These are phyloP conservation scores for Cymbidium sinense DNA, from an alignment of 106 monocot genomes.

Conservation along the genomic window DNA sequence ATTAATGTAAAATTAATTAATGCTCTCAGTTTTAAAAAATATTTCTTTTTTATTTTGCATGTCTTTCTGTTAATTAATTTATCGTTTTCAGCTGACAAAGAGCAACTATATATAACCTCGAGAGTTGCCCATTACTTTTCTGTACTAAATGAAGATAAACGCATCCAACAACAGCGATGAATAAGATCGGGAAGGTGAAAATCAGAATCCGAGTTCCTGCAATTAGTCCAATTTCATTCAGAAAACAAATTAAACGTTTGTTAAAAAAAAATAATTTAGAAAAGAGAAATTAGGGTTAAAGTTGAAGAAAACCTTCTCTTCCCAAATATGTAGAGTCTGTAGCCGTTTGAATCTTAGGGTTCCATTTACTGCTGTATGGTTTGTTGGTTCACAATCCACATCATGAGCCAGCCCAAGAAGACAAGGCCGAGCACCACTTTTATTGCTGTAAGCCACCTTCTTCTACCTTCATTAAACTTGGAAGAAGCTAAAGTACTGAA, in stretches of 20 bases:
- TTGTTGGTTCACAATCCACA: neutral
- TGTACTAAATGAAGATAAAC: constrained; percentile 41
- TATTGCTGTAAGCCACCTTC: neutral
- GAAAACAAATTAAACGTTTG: too few relatives aligned
- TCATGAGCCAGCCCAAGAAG: constrained; percentile 1
- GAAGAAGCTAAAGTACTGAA: neutral
- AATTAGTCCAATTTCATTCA: neutral
- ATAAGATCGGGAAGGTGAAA: constrained; percentile 48
- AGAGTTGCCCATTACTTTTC: too few relatives aligned
- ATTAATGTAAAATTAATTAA: too few relatives aligned
- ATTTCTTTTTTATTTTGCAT: too few relatives aligned
- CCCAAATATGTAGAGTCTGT: neutral
- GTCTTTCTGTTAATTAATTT: too few relatives aligned
- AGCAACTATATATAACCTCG: too few relatives aligned
- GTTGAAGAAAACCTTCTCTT: neutral
- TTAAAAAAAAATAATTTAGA: too few relatives aligned
- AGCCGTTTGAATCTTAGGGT: neutral
- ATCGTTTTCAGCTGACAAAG: too few relatives aligned
- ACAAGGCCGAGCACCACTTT: neutral
- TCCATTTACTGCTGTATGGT: neutral
- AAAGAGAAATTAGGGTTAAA: neutral
- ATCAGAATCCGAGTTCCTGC: constrained; percentile 50
- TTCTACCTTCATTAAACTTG: neutral
- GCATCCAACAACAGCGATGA: constrained; percentile 65
- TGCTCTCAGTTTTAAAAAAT: too few relatives aligned